These are phyloP conservation scores for Uromyces viciae-fabae DNA, from an alignment of 1,284 basidiomycete genomes.

Conservation along the genomic window DNA sequence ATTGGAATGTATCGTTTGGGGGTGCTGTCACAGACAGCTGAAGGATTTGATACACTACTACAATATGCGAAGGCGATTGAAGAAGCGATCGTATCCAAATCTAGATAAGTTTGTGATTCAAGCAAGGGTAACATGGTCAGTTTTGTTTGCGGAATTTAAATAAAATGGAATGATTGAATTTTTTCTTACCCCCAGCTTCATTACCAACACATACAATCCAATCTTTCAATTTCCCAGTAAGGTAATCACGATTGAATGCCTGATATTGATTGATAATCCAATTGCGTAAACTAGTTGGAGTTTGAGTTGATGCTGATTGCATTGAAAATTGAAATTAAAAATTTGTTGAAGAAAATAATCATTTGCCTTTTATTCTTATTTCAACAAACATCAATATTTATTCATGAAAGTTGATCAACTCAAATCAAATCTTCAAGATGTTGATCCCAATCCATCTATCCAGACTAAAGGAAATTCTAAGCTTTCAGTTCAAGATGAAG, in stretches of 20 bases:
- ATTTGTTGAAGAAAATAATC: too few species aligned
- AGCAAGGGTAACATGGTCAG: not conserved
- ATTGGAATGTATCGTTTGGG: slow-evolving; percentile 61
- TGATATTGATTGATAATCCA: slow-evolving; percentile 35
- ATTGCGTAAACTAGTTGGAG: not conserved
- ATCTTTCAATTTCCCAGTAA: not conserved
- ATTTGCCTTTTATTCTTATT: too few species aligned
- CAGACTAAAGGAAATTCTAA: not conserved
- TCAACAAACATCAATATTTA: too few species aligned
- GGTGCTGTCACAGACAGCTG: slow-evolving; percentile 53
- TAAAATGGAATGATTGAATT: not conserved
- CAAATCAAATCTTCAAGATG: too few species aligned
- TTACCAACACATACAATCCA: slow-evolving; percentile 42
- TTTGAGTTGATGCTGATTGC: not conserved
- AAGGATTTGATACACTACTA: not conserved
- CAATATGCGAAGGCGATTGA: slow-evolving; percentile 77
- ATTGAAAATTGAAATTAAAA: too few species aligned
- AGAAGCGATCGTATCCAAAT: slow-evolving; percentile 80
- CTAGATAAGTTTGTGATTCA: slow-evolving; percentile 57
- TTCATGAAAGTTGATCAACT: too few species aligned
- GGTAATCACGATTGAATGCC: not conserved
- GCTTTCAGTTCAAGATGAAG: not conserved
- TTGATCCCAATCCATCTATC: too few species aligned
- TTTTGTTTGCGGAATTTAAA: not conserved
- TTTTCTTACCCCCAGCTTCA: slow-evolving; percentile 35